A percentile compares a stretch with the other conserved stretches of the same genome.
phyloP scores from a whole-genome alignment of 2,329 filamentous ascomycete genomes.

The Aspergillus viridinutans region DNA sequence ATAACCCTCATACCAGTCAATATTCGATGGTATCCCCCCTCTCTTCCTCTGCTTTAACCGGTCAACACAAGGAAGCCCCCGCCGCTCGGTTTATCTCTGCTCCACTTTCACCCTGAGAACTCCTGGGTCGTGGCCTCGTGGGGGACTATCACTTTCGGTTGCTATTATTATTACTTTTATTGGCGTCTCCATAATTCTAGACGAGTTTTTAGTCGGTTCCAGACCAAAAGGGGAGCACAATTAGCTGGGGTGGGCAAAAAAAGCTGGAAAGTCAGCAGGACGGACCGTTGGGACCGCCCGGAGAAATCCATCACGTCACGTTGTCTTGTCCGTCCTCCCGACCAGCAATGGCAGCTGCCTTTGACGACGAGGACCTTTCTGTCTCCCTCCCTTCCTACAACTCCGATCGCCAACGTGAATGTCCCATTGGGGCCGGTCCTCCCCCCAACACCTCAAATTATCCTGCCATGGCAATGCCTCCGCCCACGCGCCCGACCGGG shows the following conservation, averaged over 20 bases:
- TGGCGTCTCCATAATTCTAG: background rate
- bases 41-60: background rate
- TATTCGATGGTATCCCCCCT: background rate
- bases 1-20: background rate
- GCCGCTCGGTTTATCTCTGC: background rate
- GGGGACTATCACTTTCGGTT: background rate
- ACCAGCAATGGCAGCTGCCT: slow-evolving; percentile 41
- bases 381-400: slow-evolving; percentile 56
- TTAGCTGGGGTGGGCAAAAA: slow-evolving; percentile 1
- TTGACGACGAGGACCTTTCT: slow-evolving; percentile 79
- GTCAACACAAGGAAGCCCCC: background rate
- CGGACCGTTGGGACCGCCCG: slow-evolving; percentile 15
- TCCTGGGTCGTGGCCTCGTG: background rate
- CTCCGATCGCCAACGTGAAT: slow-evolving; percentile 26
- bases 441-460: slow-evolving; percentile 22
- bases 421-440: slow-evolving; percentile 14
- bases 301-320: slow-evolving; percentile 37
- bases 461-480: slow-evolving; percentile 37
- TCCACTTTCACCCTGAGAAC: background rate
- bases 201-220: background rate
- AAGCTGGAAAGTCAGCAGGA: slow-evolving; percentile 19
- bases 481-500: slow-evolving; percentile 31
- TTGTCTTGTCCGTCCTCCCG: slow-evolving; percentile 21
- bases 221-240: background rate
- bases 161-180: background rate